Conservation (phyloP, 2,329 filamentous ascomycete genomes). For the Fusarium brevicatenulatum region DNA sequence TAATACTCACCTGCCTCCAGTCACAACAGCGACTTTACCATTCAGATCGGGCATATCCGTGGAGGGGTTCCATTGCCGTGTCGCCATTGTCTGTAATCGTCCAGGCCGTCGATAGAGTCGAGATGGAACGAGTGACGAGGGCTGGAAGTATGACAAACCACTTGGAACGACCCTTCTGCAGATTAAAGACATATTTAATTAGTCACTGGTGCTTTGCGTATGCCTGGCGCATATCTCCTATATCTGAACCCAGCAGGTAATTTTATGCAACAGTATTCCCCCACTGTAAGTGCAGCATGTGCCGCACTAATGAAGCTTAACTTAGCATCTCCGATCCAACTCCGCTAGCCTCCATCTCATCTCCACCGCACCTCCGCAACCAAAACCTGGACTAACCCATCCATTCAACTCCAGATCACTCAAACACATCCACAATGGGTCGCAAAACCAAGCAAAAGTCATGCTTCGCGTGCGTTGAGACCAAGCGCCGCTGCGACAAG, state of each 20-base stretch:
- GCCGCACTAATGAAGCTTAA: not conserved
- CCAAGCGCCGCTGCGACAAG: not conserved
- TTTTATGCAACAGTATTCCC: not conserved
- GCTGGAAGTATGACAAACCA: no score
- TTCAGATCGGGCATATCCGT: not conserved
- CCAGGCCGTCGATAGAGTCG: fast-evolving
- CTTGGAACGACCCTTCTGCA: fast-evolving
- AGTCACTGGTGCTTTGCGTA: fast-evolving
- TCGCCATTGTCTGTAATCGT: fast-evolving
- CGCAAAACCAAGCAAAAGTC: not conserved
- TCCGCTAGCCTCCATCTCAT: not conserved
- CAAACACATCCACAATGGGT: not conserved
- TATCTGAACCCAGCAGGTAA: not conserved
- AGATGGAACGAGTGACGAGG: no score
- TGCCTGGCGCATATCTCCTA: fast-evolving
- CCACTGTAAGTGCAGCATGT: fast-evolving
- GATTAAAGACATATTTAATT: not conserved
- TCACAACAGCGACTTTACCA: not conserved
- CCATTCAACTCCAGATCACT: fast-evolving
- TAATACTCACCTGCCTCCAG: not conserved
- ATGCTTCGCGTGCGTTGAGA: not conserved
- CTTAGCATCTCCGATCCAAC: not conserved
- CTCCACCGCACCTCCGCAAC: not conserved
- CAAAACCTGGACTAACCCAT: not conserved
- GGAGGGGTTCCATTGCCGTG: not conserved